phyloP scores from a whole-genome alignment of 805 yeast genomes.

The Candida ulmi region DNA sequence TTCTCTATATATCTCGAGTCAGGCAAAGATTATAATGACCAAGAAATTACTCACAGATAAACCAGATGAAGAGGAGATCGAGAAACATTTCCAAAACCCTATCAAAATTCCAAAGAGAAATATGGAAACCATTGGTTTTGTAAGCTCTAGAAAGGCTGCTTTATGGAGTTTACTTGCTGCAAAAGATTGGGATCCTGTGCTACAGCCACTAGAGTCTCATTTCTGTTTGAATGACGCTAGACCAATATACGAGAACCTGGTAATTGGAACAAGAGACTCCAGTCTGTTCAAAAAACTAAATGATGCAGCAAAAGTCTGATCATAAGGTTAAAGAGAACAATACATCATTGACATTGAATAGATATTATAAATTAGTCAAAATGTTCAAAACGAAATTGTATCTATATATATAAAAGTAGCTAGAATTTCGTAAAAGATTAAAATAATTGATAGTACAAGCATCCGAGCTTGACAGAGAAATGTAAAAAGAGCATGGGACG shows the following conservation, averaged over 20 bases:
- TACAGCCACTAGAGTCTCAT: constrained; percentile 23
- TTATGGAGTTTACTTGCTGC: constrained; percentile 75
- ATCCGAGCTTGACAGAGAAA: too few species aligned
- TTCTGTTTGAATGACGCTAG: constrained; percentile 25
- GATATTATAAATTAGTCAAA: too few species aligned
- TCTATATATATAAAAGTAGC: too few species aligned
- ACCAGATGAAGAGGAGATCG: constrained; percentile 7
- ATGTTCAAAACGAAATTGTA: too few species aligned
- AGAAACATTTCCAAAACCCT: constrained; percentile 18
- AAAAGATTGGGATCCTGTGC: constrained; percentile 51
- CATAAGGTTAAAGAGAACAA: constrained; percentile 2
- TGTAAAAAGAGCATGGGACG: too few species aligned
- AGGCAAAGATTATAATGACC: constrained; percentile 25
- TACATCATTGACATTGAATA: neutral
- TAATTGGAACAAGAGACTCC: constrained; percentile 17
- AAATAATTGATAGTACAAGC: too few species aligned
- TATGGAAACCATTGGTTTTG: constrained; percentile 42
- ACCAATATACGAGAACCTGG: constrained; percentile 22
- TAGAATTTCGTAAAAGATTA: too few species aligned
- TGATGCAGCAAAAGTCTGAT: neutral
- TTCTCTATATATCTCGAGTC: constrained; percentile 34
- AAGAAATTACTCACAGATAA: constrained; percentile 19
- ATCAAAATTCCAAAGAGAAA: constrained; percentile 32
- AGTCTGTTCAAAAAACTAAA: constrained; percentile 13
- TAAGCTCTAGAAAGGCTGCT: constrained; percentile 66